Evolutionary conservation across 1,284 basidiomycete species (phyloP), one percentile per base, ranked within the genome.

Genomic region (Anthracocystis walkeri): DNA sequence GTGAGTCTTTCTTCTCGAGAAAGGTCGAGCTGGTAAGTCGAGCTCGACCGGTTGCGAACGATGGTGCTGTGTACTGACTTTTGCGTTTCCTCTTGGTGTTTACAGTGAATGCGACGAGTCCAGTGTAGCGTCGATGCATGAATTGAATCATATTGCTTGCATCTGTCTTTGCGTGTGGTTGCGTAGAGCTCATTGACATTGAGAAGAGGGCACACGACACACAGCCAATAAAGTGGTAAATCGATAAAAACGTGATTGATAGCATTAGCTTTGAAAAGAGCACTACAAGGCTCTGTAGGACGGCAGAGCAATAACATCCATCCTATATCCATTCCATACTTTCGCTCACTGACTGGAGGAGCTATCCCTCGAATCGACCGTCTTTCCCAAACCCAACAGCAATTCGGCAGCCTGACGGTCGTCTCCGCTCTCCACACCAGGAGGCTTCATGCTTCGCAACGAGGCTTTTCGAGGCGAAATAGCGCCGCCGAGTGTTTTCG

Each of bases 351-450:
- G 64, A 56, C 59, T 58, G 1, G 57, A 63, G 5, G 51, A 59
- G 42, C 59, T 58, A 21, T 67, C 73, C 12, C 67, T 42, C 2
- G 59, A 66, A 49, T 45, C 64, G 0, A 67, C 58, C 12, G 54
- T 44, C 29, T 67, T 67, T n/a, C 73, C 77, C n/a, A 81, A 65
- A 0, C 79, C 79, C 7, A 81, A 65, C 18, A 81, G 48, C 52
- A 81, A 54, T 40, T 81, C 78, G 11, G 75, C 79, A 1, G 79
- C 79, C 27, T 78, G 75, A 20, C 67, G 73, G 58, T 81, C 79
- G 29, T 79, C 67, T 14, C 62, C 55, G 3, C 35, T 51, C 33
- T 40, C 60, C 7, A 41, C 31, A 11, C 50, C 50, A 4, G 41
- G 12, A 29, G 40, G 42, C 20, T 33, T 41, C 53, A 58, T 61